Base-by-base conservation (phyloP, 306 rosid genomes). In the Canavalia gladiata region DNA sequence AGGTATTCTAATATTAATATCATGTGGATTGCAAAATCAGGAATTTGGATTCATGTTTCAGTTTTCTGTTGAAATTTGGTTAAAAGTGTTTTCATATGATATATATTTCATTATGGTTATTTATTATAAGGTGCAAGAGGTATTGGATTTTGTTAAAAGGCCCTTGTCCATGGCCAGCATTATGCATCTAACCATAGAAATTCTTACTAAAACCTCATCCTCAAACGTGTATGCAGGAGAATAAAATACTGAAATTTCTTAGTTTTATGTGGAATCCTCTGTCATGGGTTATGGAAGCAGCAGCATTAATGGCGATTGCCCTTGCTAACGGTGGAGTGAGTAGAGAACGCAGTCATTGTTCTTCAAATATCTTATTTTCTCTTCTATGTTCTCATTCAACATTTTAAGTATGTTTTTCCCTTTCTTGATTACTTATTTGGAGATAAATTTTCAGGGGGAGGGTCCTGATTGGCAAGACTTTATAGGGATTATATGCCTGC, bases 271-370 rank as follows among this genome's bases (percentile, higher is more conserved):
- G 97, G 97, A 93, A 93, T 76, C 97, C 97, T 68, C 82, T 93
- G 80, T 93, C 97, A 80, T 93, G 97, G 97, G 97, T 93, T 81
- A 93, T 91, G 97, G 97, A 93, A 90, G 97, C 97, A 71, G 97
- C 97, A 55, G 97, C 97, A 52, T 13, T 93, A 54, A 93, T 93
- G 97, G 97, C 97, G 6, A 92, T 93, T 70, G 84, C 52, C 87
- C 97, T 93, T 63, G 97, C 97, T 71, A 93, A 93, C 66, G 97
- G 97, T 0, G 97, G 97, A 70, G 97, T 91, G 78, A 93, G 97
- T 87, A 75, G 42, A 59, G 25, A 66, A 71, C 62, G 60, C 2
- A 55, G 6, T 46, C 55, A 5, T 12, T 70, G 72, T 75, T 69
- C 65, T 78, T 41, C 50, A 1, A 6, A 7, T 43, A 33, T 77